Base-by-base conservation (phyloP, 257 asterid genomes). In the Perilla frutescens region DNA sequence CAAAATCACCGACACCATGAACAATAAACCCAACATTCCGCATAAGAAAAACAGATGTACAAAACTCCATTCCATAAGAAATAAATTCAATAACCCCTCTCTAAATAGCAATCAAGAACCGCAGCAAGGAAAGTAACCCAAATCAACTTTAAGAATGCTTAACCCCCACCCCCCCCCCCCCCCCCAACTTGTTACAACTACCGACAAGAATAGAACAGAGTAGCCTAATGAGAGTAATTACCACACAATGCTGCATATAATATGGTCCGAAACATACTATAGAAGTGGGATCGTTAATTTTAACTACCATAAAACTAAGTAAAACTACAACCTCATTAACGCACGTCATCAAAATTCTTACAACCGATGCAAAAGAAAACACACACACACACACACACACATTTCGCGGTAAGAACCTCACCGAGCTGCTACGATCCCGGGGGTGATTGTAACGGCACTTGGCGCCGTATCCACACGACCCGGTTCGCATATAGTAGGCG, bases 401-500 rank as follows among this genome's bases (percentile, higher is more conserved):
- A 50, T n/a, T 47, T 40, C 8, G 14, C 11, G 63, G 53, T 70
- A 9, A 62, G 57, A 62, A 64, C 41, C 90, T 78, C 73, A 92
- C 98, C 61, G 86, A 74, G 85, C 68, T 65, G 72, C 66, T 70
- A 12, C 87, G 92, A 87, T 92, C 87, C 40, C 76, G 86, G 45
- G 98, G 98, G 80, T 92, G 98, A 77, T 88, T 88, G 78, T 75
- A 92, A 66, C 96, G 92, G 85, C 98, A 92, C 83, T 87, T 90
- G 76, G 80, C 82, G 64, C 91, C 98, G 68, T 86, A 92, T 0
- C 94, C 96, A 72, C 98, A 92, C 8, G 89, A 62, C 79, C 98
- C 96, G 70, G 94, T 90, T 47, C 96, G 79, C 82, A 88, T 67
- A 73, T 86, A 92, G 83, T 90, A 90, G 5, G 87, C 83, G 68